phyloP scores from a whole-genome alignment of 257 asterid genomes.

The Cruciata laevipes region DNA sequence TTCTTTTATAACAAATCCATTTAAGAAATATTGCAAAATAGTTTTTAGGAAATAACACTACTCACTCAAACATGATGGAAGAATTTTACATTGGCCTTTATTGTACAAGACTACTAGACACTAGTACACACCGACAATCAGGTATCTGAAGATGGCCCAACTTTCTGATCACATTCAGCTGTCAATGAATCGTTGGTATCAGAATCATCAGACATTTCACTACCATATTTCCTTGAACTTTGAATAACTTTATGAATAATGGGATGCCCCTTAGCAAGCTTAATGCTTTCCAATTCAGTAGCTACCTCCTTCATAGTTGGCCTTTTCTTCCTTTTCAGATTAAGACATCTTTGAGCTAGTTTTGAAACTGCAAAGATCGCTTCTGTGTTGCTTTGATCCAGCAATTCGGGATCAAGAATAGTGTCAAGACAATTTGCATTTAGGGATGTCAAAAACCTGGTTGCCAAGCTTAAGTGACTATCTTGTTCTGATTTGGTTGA shows the following conservation, averaged over 20 bases:
- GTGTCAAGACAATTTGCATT: neutral
- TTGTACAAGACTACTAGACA: neutral
- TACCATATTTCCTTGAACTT: neutral
- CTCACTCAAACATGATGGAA: neutral
- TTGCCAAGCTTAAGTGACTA: slow-evolving; percentile 5
- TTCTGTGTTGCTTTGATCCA: neutral
- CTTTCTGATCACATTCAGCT: neutral
- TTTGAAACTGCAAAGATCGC: neutral
- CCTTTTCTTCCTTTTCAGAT: slow-evolving; percentile 5
- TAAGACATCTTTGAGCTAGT: slow-evolving; percentile 3
- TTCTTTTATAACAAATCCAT: too few species aligned
- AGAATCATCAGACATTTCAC: neutral
- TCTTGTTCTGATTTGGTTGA: neutral
- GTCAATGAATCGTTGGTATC: neutral
- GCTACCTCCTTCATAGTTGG: slow-evolving; percentile 15
- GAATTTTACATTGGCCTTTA: neutral
- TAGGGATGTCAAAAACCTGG: neutral
- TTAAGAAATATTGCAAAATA: too few species aligned
- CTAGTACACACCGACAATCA: too few species aligned
- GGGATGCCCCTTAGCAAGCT: neutral
- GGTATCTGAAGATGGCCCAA: neutral
- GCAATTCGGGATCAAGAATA: slow-evolving; percentile 3
- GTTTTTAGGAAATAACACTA: neutral
- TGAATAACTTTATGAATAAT: neutral
- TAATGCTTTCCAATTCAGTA: slow-evolving; percentile 3